Percentiles rank a stretch among this genome's conserved stretches.
Evolutionary conservation across 2,329 filamentous ascomycete species (phyloP).

Genomic region (Fusarium sp.): DNA sequence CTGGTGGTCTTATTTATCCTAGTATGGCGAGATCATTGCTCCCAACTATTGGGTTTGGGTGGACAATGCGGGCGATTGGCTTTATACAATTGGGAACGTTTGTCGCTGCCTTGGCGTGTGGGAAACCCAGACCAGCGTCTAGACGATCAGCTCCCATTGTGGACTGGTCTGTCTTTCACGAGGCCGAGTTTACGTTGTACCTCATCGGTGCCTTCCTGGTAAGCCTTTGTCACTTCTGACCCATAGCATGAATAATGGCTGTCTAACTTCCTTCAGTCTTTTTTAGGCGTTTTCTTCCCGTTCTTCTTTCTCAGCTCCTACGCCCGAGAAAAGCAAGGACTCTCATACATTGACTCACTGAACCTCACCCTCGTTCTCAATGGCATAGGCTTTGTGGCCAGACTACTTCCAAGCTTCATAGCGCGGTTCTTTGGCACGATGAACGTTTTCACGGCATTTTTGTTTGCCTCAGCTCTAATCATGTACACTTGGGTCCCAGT

Average conservation of each 20-base stretch:
- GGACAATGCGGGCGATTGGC: neutral
- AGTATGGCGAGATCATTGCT: neutral
- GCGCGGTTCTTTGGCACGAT: neutral
- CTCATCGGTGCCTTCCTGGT: neutral
- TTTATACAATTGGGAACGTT: neutral
- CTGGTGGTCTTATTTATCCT: conserved; percentile 1
- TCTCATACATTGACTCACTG: neutral
- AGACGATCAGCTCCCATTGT: neutral
- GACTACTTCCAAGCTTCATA: neutral
- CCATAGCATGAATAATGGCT: neutral
- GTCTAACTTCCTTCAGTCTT: accelerated
- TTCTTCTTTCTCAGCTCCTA: neutral
- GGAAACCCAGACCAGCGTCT: neutral
- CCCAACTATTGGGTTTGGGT: neutral
- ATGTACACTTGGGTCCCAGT: neutral
- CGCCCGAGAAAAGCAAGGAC: neutral
- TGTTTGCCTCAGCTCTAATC: neutral
- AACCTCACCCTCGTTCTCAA: neutral
- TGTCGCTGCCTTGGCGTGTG: neutral
- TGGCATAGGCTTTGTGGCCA: neutral
- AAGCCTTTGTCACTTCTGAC: accelerated
- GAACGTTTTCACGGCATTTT: neutral
- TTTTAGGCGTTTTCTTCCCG: neutral
- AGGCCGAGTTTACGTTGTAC: neutral
- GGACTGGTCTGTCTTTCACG: neutral